Conservation (phyloP, 23 red algal genomes). For the Gracilaria caudata region DNA sequence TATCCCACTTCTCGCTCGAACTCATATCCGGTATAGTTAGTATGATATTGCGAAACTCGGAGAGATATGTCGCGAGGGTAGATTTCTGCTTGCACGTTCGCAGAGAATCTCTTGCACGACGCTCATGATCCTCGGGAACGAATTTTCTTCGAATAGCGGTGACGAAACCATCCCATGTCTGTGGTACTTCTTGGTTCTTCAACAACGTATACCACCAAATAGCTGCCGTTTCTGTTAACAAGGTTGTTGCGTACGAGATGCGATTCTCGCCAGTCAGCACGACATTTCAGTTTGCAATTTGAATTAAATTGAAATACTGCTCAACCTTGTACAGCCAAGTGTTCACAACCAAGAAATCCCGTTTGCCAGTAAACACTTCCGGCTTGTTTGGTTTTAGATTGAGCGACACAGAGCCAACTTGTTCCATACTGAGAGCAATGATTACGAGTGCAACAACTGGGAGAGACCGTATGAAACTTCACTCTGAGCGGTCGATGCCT, state of each 20-base stretch:
- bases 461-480: neutral
- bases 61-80: conserved; percentile 34
- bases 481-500: conserved; percentile 6
- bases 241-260: conserved; percentile 24
- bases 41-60: conserved; percentile 22
- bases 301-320: conserved; percentile 38
- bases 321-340: conserved; percentile 42
- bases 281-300: neutral
- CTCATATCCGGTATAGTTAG: conserved; percentile 45
- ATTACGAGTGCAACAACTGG: neutral
- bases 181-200: neutral
- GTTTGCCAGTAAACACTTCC: conserved; percentile 8
- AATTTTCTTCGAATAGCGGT: conserved; percentile 5
- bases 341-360: conserved; percentile 18
- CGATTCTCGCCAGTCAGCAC: neutral
- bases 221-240: conserved; percentile 42
- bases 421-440: neutral
- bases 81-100: neutral
- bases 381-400: conserved; percentile 32
- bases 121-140: conserved; percentile 46
- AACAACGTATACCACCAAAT: conserved; percentile 34
- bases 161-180: conserved; percentile 34
- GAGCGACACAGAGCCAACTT: conserved; percentile 10
- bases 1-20: conserved; percentile 35
- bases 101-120: conserved; percentile 23